Base-by-base conservation (phyloP, 306 rosid species). In the Aeschynomene evenia region DNA sequence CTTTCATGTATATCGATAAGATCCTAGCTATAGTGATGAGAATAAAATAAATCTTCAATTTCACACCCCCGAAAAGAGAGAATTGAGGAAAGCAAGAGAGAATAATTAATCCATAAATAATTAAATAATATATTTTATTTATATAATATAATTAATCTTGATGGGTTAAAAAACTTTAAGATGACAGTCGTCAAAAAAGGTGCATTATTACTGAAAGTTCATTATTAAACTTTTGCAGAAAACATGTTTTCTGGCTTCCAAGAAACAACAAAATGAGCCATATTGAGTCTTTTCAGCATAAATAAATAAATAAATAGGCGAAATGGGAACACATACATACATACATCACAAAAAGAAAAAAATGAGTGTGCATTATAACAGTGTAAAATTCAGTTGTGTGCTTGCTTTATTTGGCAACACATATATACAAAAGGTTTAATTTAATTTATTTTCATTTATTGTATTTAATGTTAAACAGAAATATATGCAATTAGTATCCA, bases 291-390 rank as follows among this genome's bases (percentile, higher is more conserved):
- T 59, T 70, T n/a, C n/a, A n/a, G 74, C 56, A 42, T 53, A 65
- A 75, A 40, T n/a, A n/a, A n/a, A n/a, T n/a, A n/a, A n/a, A n/a
- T n/a, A n/a, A n/a, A n/a, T n/a, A n/a, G n/a, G n/a, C 60, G 10
- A 76, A 80, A 69, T 74, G 69, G 73, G 87, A 80, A 82, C 78
- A 67, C 53, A 67, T n/a, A n/a, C n/a, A n/a, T n/a, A n/a, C n/a
- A n/a, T n/a, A n/a, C n/a, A n/a, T n/a, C n/a, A n/a, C n/a, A n/a
- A n/a, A n/a, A n/a, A n/a, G n/a, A n/a, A n/a, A n/a, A n/a, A 63
- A 60, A 59, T 62, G 67, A n/a, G 60, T 68, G 61, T 66, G 62
- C 34, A 77, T 80, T 26, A 67, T 13, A 56, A 59, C 80, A 58
- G 77, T 58, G 52, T 52, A 59, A n/a, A n/a, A 39, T 21, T 75